Percentiles rank a stretch among this genome's conserved stretches.
Evolutionary conservation across 495 filamentous ascomycete genomes (phyloP).

Genomic region (Aspergillus taichungensis): DNA sequence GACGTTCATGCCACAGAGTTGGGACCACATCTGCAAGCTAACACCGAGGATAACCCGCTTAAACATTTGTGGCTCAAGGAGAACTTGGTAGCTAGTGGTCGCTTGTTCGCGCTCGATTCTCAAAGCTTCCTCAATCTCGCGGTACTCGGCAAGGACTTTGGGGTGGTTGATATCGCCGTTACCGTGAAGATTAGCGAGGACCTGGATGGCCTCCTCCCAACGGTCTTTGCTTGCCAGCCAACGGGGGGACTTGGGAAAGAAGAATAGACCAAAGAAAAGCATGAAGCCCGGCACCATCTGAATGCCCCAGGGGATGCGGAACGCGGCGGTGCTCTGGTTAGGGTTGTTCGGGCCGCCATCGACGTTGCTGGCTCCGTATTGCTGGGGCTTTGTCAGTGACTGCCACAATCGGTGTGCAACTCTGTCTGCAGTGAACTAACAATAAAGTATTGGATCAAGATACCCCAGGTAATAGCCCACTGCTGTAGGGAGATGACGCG

Average conservation of each 20-base stretch:
- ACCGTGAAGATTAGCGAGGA: slow-evolving; percentile 49
- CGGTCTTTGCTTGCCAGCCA: slow-evolving; percentile 67
- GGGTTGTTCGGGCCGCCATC: slow-evolving; percentile 49
- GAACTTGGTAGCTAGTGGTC: slow-evolving; percentile 45
- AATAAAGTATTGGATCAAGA: slow-evolving; percentile 60
- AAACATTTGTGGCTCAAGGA: slow-evolving; percentile 53
- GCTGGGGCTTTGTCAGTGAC: background rate
- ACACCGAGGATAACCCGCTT: slow-evolving; percentile 64
- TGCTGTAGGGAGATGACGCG: slow-evolving; percentile 66
- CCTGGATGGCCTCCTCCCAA: slow-evolving; percentile 59
- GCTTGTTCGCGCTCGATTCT: slow-evolving; percentile 19
- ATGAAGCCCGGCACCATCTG: slow-evolving; percentile 64
- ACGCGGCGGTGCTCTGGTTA: slow-evolving; percentile 45
- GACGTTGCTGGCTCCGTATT: slow-evolving; percentile 23
- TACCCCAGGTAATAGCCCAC: slow-evolving; percentile 73
- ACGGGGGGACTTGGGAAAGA: slow-evolving; percentile 63
- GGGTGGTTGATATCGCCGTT: slow-evolving; percentile 9
- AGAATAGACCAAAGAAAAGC: slow-evolving; percentile 58
- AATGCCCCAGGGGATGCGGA: slow-evolving; percentile 67
- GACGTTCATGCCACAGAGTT: slow-evolving; percentile 69
- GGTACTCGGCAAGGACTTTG: slow-evolving; percentile 7
- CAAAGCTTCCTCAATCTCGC: slow-evolving; percentile 11
- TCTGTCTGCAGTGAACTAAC: slow-evolving; percentile 39
- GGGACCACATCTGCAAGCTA: slow-evolving; percentile 68
- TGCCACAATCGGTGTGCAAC: slow-evolving; percentile 27